Evolutionary conservation across 1,139 yeast genomes (phyloP), one percentile per base, ranked within the genome.

Genomic region (Lodderomyces oxycetoniae): DNA sequence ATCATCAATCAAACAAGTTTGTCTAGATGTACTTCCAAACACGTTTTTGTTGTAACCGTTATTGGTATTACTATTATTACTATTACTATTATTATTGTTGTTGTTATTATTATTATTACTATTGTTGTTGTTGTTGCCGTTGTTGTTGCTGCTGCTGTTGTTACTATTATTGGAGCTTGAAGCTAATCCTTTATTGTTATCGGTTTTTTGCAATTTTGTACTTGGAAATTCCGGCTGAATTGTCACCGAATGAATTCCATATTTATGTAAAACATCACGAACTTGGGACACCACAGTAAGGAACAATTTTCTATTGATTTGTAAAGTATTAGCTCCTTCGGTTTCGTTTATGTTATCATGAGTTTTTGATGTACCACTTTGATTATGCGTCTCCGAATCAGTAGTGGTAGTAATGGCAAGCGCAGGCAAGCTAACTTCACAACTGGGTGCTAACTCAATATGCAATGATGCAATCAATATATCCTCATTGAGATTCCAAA

Each of bases 401-500:
- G 26, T 20, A 14, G 16, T 21, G n/a, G 84, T 82, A 3, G 40
- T 32, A 4, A 71, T 9, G 17, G 28, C 24, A 10, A 26, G 11
- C 16, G 30, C 16, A 10, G 38, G 38, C 11, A 36, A 24, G 12
- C 17, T 24, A 6, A 31, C 33, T 11, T 40, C 35, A 30, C 42
- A 37, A 15, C 36, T 64, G 11, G 74, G 71, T 37, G 73, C 69
- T 32, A 88, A 70, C 47, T 88, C 85, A 29, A 89, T 81, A 54
- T 91, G 98, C 44, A 91, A 70, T 1, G 96, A 83, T 1, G 96
- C 96, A 52, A 91, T 86, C 47, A 79, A 71, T 37, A 86, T 74
- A 44, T 82, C 85, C 61, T 91, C 98, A 38, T 89, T 86, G 47
- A 91, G 71, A 55, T 88, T 91, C 98, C 98, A 91, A 40, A 91